These are phyloP conservation scores for Chaetomiaceae sp. DNA, from an alignment of 2,329 filamentous ascomycete species.

Conservation along the genomic window DNA sequence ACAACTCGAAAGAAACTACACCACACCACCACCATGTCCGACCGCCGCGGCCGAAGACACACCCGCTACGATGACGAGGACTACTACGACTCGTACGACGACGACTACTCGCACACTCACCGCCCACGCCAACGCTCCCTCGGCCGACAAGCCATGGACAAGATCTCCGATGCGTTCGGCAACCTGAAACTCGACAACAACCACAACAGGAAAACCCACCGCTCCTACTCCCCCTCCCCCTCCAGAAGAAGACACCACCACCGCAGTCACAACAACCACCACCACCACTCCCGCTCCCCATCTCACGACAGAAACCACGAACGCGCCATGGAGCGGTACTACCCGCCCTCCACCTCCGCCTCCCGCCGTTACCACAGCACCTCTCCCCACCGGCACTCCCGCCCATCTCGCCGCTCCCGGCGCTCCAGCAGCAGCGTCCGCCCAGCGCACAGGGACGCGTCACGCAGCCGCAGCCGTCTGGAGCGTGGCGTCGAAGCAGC, in stretches of 20 bases:
- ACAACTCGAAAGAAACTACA: background rate
- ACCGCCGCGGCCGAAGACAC: slow-evolving; percentile 2
- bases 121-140: slow-evolving; percentile 21
- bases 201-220: background rate
- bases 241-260: background rate
- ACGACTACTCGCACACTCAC: slow-evolving; percentile 12
- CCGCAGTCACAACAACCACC: background rate
- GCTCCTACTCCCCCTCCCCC: background rate
- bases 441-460: background rate
- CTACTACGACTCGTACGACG: background rate
- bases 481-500: slow-evolving; percentile 16
- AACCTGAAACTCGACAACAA: slow-evolving; percentile 10
- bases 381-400: background rate
- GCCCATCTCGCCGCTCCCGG: background rate
- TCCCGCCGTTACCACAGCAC: slow-evolving; percentile 9
- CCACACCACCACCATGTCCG: slow-evolving; percentile 4
- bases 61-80: background rate
- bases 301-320: slow-evolving; percentile 7
- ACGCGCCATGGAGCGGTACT: slow-evolving; percentile 2
- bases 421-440: background rate
- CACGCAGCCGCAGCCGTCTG: slow-evolving; percentile 15
- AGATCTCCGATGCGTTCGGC: slow-evolving; percentile 17
- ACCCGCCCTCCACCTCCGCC: slow-evolving; percentile 2
- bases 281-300: slow-evolving; percentile 4
- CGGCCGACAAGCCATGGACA: slow-evolving; percentile 20